Conservation (phyloP, 2,329 filamentous ascomycete genomes). For the Cladosporium velox region DNA sequence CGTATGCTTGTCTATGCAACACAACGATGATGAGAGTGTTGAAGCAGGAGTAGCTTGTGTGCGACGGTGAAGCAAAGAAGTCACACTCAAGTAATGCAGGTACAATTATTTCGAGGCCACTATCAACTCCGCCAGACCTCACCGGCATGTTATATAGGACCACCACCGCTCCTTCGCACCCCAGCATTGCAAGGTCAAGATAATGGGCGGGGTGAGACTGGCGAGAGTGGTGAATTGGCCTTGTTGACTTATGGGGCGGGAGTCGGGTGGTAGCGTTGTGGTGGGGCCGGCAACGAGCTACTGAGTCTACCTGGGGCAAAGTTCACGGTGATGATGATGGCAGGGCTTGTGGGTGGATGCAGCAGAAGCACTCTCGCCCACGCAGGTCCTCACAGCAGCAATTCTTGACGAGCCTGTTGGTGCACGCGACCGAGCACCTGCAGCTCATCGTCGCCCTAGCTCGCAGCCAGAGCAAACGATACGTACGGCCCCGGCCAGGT, state of each 20-base stretch:
- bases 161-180: neutral
- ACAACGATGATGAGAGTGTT: neutral
- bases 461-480: neutral
- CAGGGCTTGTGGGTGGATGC: neutral
- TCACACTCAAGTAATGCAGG: neutral
- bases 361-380: neutral
- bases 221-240: neutral
- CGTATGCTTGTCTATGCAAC: neutral
- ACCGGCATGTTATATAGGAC: neutral
- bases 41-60: neutral
- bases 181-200: neutral
- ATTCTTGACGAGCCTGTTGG: neutral
- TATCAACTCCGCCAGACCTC: neutral
- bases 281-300: neutral
- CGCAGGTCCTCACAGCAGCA: too few relatives aligned
- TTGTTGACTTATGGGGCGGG: neutral
- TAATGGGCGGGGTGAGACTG: neutral
- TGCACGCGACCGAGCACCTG: constrained; percentile 2
- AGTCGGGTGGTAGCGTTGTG: neutral
- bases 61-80: neutral
- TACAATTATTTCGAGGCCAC: neutral
- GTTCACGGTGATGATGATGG: neutral
- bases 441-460: constrained; percentile 10
- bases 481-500: neutral
- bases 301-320: neutral